phyloP scores from a whole-genome alignment of 768 basidiomycete genomes.

The Cystofilobasidium capitatum region DNA sequence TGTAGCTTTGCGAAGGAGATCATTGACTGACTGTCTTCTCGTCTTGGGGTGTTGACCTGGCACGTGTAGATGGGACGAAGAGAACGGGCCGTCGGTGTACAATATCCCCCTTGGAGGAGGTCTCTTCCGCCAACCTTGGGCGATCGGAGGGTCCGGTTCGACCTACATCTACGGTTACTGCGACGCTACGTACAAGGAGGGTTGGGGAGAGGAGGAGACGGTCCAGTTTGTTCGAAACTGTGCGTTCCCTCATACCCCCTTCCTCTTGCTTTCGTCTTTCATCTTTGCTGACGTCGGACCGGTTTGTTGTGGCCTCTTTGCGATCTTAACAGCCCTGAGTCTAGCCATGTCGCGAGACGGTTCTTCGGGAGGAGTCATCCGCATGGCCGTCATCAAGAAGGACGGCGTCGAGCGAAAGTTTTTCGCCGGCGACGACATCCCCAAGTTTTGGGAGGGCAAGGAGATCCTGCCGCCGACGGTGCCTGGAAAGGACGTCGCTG shows the following conservation, averaged over 20 bases:
- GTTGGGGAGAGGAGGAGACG: constrained; percentile 81
- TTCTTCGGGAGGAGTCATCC: constrained; percentile 92
- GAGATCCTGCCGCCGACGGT: constrained; percentile 48
- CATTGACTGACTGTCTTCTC: neutral
- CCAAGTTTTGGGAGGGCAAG: constrained; percentile 73
- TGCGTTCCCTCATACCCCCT: constrained; percentile 43
- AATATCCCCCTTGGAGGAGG: constrained; percentile 96
- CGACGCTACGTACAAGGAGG: constrained; percentile 92
- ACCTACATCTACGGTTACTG: constrained; percentile 99
- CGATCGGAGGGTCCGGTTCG: constrained; percentile 94
- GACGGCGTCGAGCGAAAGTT: constrained; percentile 85
- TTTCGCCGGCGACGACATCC: constrained; percentile 79
- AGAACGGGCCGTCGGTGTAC: constrained; percentile 82
- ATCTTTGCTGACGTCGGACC: neutral
- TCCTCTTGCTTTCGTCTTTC: neutral
- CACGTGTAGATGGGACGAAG: constrained; percentile 62
- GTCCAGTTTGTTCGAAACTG: constrained; percentile 93
- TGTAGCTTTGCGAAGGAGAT: neutral
- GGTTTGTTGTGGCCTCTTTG: constrained; percentile 5
- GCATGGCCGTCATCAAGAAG: constrained; percentile 93
- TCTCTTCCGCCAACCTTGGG: constrained; percentile 94
- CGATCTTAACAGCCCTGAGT: constrained; percentile 56
- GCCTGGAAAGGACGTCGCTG: constrained; percentile 22
- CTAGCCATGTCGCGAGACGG: constrained; percentile 97
- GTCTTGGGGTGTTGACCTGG: neutral